These are phyloP conservation scores for Canna indica DNA, from an alignment of 176 grass and related monocot species.

Conservation along the genomic window DNA sequence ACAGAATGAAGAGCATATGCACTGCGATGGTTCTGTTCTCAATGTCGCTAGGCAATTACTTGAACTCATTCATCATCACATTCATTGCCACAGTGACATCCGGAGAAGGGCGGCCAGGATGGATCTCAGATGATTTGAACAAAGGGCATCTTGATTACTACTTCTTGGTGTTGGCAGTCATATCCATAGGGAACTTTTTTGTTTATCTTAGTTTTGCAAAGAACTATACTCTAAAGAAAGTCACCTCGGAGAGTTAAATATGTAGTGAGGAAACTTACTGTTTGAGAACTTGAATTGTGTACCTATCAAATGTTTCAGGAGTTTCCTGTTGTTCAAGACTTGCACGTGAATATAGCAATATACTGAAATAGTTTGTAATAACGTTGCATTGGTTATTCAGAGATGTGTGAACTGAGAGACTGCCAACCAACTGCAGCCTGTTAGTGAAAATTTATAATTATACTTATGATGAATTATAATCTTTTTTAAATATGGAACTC, in stretches of 20 bases:
- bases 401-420: too few relatives aligned
- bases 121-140: slow-evolving; percentile 81
- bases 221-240: slow-evolving; percentile 67
- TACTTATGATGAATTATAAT: too few relatives aligned
- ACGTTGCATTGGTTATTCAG: too few relatives aligned
- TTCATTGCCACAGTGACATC: slow-evolving; percentile 29
- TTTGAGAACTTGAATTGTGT: too few relatives aligned
- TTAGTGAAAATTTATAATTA: too few relatives aligned
- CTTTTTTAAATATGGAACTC: too few relatives aligned
- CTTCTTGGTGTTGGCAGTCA: slow-evolving; percentile 43
- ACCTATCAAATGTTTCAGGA: too few relatives aligned
- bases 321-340: too few relatives aligned
- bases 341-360: too few relatives aligned
- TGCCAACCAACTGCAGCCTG: too few relatives aligned
- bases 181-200: slow-evolving; percentile 44
- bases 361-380: too few relatives aligned
- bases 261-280: neutral
- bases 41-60: slow-evolving; percentile 54
- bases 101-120: slow-evolving; percentile 35
- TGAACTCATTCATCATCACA: slow-evolving; percentile 59
- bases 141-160: slow-evolving; percentile 71
- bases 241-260: slow-evolving; percentile 24
- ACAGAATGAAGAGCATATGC: slow-evolving; percentile 63
- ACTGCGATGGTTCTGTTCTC: slow-evolving; percentile 51
- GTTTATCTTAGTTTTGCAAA: slow-evolving; percentile 48